phyloP scores from a whole-genome alignment of 495 filamentous ascomycete genomes.

The Rhizodiscina lignyota region DNA sequence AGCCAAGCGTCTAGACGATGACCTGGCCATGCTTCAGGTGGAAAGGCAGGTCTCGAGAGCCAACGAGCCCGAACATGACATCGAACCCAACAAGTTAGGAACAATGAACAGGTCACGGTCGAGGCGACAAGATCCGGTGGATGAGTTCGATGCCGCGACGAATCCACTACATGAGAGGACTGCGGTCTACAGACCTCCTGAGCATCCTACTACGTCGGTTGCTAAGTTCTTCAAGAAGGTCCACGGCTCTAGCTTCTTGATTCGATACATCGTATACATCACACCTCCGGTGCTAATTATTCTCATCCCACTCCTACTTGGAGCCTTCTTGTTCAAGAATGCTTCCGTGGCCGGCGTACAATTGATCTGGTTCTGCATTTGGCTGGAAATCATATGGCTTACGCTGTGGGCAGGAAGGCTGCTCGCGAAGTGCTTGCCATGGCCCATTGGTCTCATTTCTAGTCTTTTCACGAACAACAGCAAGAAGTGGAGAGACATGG shows the following conservation, averaged over 20 bases:
- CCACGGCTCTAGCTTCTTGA: slow-evolving; percentile 56
- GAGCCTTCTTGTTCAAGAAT: slow-evolving; percentile 43
- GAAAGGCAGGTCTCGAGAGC: slow-evolving; percentile 54
- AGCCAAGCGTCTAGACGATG: slow-evolving; percentile 61
- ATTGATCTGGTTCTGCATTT: slow-evolving; percentile 84
- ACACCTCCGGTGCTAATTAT: slow-evolving; percentile 56
- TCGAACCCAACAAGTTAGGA: slow-evolving; percentile 22
- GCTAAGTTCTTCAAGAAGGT: slow-evolving; percentile 47
- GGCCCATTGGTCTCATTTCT: slow-evolving; percentile 43
- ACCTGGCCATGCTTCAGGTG: slow-evolving; percentile 65
- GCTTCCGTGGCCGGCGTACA: slow-evolving; percentile 60
- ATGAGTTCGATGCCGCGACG: slow-evolving; percentile 68
- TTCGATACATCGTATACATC: slow-evolving; percentile 83
- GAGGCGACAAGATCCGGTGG: slow-evolving; percentile 40
- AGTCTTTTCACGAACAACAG: slow-evolving; percentile 72
- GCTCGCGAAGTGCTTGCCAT: slow-evolving; percentile 58
- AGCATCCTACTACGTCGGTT: slow-evolving; percentile 44
- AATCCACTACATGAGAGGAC: slow-evolving; percentile 59
- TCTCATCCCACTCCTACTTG: slow-evolving; percentile 68
- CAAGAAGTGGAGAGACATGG: slow-evolving; percentile 91
- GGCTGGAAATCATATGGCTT: slow-evolving; percentile 88
- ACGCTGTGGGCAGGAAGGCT: slow-evolving; percentile 77
- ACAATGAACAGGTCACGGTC: slow-evolving; percentile 35
- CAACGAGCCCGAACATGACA: slow-evolving; percentile 26
- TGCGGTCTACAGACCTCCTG: slow-evolving; percentile 49